A percentile compares a stretch with the other conserved stretches of the same genome.
Evolutionary conservation across 352 stramenopile species (phyloP).

Genomic region (Stephanocyclus meneghinianus): DNA sequence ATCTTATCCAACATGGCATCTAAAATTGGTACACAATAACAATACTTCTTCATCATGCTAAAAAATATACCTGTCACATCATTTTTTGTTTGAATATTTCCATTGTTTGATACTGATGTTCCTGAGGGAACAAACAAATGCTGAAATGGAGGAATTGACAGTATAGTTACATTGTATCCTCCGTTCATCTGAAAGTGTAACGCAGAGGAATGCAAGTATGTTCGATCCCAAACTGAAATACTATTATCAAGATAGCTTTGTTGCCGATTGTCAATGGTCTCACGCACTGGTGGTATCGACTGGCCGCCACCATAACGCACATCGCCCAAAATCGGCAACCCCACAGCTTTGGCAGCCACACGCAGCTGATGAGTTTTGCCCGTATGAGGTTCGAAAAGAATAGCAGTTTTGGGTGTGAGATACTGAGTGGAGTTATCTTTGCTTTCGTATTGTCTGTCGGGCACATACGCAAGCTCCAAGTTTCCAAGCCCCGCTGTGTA

Average conservation of each 20-base stretch:
- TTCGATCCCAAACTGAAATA: constrained; percentile 35
- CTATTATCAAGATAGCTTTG: too few relatives aligned
- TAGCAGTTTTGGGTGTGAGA: constrained; percentile 48
- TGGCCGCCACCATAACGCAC: constrained; percentile 60
- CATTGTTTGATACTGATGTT: neutral
- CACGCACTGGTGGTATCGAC: neutral
- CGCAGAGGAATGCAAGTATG: constrained; percentile 71
- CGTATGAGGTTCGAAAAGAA: constrained; percentile 75
- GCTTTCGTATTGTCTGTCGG: constrained; percentile 5
- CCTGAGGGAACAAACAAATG: constrained; percentile 28
- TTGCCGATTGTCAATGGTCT: neutral
- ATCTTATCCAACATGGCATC: constrained; percentile 16
- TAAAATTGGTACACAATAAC: constrained; percentile 55
- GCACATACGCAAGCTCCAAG: constrained; percentile 13
- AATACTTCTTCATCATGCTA: constrained; percentile 67
- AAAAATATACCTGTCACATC: constrained; percentile 34
- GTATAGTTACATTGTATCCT: constrained; percentile 54
- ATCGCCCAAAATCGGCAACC: constrained; percentile 74
- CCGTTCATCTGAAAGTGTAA: constrained; percentile 61
- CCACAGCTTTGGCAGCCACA: constrained; percentile 73
- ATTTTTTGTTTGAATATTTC: neutral
- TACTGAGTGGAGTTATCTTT: neutral
- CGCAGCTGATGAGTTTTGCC: constrained; percentile 81
- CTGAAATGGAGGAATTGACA: constrained; percentile 59
- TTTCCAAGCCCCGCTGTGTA: constrained; percentile 54